Base-by-base conservation (phyloP, 768 basidiomycete species). In the Sporobolomyces phaffii region DNA sequence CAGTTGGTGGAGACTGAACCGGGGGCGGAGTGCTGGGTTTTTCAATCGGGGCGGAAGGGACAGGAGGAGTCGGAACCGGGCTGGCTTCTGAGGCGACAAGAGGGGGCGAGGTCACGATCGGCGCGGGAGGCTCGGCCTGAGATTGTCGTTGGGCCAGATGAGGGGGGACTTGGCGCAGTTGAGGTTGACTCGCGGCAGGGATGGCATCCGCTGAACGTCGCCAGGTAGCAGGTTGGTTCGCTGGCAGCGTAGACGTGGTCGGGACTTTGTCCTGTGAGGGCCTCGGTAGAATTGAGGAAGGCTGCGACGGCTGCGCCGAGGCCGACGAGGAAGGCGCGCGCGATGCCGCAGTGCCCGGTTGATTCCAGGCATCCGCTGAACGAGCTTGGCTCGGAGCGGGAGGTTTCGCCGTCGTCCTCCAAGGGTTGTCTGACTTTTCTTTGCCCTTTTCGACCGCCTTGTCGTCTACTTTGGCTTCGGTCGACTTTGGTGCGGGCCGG, bases 281-380 rank as follows among this genome's bases (percentile, higher is more conserved):
- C 50, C 65, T 54, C 1, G 62, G 17, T 38, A 66, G 62, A 38
- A 66, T 64, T 22, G 47, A 34, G 18, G 64, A 50, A 29, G 64
- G 69, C 7, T 56, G 54, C n/a, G n/a, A n/a, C n/a, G n/a, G n/a
- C 54, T 43, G 38, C 38, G 38, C 38, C 10, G 9, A 17, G 38
- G 38, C 9, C 17, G 38, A 38, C 17, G 38, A 17, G 17, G 38
- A 9, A 38, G 38, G 38, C 38, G 38, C 17, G 38, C n/a, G n/a
- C n/a, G n/a, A n/a, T n/a, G n/a, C n/a, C n/a, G n/a, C n/a, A n/a
- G n/a, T n/a, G n/a, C n/a, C n/a, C n/a, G n/a, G n/a, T n/a, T n/a
- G n/a, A n/a, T n/a, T n/a, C n/a, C n/a, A n/a, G n/a, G n/a, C n/a
- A n/a, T n/a, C n/a, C n/a, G n/a, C n/a, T n/a, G n/a, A n/a, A n/a